Conservation (phyloP, 2,329 filamentous ascomycete genomes). For the Aphanocladium album region DNA sequence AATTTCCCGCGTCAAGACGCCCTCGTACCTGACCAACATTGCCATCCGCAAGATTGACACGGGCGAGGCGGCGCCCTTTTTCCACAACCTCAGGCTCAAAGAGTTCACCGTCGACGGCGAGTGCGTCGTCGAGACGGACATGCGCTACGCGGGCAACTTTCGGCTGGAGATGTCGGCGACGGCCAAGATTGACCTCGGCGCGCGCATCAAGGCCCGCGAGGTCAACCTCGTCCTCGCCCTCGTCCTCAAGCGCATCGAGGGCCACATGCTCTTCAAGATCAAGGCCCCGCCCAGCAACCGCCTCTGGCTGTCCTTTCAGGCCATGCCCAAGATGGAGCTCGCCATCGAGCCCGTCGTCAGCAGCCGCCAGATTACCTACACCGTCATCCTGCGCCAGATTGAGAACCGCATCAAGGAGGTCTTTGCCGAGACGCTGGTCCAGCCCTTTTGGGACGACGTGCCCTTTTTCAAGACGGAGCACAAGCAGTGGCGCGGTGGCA, state of each 20-base stretch:
- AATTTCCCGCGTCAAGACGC: conserved; percentile 88
- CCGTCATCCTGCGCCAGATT: conserved; percentile 84
- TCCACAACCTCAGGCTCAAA: conserved; percentile 82
- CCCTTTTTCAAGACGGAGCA: conserved; percentile 80
- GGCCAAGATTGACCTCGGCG: conserved; percentile 82
- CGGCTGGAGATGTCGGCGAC: conserved; percentile 88
- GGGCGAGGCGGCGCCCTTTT: conserved; percentile 78
- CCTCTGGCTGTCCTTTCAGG: conserved; percentile 91
- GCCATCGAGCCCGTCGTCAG: conserved; percentile 95
- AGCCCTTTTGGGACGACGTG: conserved; percentile 93
- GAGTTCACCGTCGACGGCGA: conserved; percentile 91
- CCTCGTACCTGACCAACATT: conserved; percentile 81
- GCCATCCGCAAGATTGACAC: conserved; percentile 78
- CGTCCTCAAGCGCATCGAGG: conserved; percentile 77
- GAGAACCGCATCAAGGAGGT: conserved; percentile 94
- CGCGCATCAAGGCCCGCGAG: conserved; percentile 83
- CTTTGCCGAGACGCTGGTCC: conserved; percentile 82
- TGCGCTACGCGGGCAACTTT: conserved; percentile 86
- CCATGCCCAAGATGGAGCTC: conserved; percentile 90
- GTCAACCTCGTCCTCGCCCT: conserved; percentile 85
- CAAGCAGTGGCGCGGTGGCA: conserved; percentile 78
- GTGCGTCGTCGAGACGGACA: conserved; percentile 77
- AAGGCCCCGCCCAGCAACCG: conserved; percentile 95
- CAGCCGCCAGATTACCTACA: conserved; percentile 91
- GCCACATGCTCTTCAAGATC: conserved; percentile 77